Evolutionary conservation across 2,329 filamentous ascomycete species (phyloP), one percentile per base, ranked within the genome.

Genomic region (Exophiala alcalophila): DNA sequence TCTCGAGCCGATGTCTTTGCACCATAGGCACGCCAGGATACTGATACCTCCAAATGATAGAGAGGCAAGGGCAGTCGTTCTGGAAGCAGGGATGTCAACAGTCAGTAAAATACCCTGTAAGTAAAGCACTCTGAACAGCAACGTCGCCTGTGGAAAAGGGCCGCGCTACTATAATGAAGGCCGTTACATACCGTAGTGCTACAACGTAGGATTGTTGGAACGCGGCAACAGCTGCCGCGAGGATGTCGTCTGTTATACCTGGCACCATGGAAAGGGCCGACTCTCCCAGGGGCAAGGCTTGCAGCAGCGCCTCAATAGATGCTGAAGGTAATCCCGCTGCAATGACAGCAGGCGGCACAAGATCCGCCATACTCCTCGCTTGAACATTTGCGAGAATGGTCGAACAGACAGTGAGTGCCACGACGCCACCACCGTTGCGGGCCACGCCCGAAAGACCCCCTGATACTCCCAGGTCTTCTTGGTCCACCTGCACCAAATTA

Each of bases 391-490:
- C 64, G 23, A 66, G 57, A 39, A 72, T 66, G 4, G 67, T 68
- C 10, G 61, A 61, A 51, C 69, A 72, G 23, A 68, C 60, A 0
- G 64, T 60, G 21, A 61, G 64, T 40, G 66, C 67, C 29, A 71
- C 61, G 54, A 27, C 61, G 18, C 67, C 68, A 32, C 67, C 67
- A 3, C 66, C 65, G 47, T 67, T 71, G 3, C 69, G 61, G 18
- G 67, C 65, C 4, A 69, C 65, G 23, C 69, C 69, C 4, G 64
- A 61, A 10, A 70, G 60, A 34, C 66, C 70, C 21, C 68, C 69
- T 29, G 61, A 61, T n/a, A 70, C 65, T 11, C 71, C 71, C 0
- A 74, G 62, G 33, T 73, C 69, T 12, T 66, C 63, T 47, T 74
- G 72, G 20, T 34, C 31, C 8, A 34, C 31, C 16, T 34, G 31